phyloP scores from a whole-genome alignment of 345 rosid genomes.

The Eucalyptus erythrocorys region DNA sequence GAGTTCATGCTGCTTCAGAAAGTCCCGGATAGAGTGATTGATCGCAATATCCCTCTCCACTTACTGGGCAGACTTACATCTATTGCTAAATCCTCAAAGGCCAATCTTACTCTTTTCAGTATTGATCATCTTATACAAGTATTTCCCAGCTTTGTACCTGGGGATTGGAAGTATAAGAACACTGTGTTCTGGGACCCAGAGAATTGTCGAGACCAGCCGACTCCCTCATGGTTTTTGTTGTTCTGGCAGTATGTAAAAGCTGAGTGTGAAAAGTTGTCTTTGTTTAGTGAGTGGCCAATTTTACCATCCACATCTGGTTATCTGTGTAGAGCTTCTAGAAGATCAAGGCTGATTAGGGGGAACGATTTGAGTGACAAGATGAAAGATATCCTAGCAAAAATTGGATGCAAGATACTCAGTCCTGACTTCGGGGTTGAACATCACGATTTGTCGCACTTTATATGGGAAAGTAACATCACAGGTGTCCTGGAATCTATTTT shows the following conservation, averaged over 20 bases:
- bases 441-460: slow-evolving; percentile 59
- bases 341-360: slow-evolving; percentile 60
- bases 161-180: slow-evolving; percentile 65
- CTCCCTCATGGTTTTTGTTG: slow-evolving; percentile 70
- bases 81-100: slow-evolving; percentile 51
- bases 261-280: slow-evolving; percentile 47
- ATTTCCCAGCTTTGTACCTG: slow-evolving; percentile 71
- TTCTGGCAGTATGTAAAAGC: slow-evolving; percentile 73
- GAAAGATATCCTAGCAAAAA: slow-evolving; percentile 48
- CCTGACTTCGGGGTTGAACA: slow-evolving; percentile 47
- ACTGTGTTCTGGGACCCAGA: slow-evolving; percentile 68
- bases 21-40: slow-evolving; percentile 59
- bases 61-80: slow-evolving; percentile 55
- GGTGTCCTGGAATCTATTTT: slow-evolving; percentile 70
- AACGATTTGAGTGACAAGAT: slow-evolving; percentile 53
- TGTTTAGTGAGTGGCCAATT: slow-evolving; percentile 89
- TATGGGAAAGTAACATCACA: slow-evolving; percentile 40
- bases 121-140: slow-evolving; percentile 44
- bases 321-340: slow-evolving; percentile 56
- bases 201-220: slow-evolving; percentile 45
- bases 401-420: slow-evolving; percentile 81
- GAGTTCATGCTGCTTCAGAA: slow-evolving; percentile 62
- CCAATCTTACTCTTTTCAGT: slow-evolving; percentile 49
- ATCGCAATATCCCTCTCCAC: slow-evolving; percentile 42
- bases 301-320: slow-evolving; percentile 77